These are phyloP conservation scores for Mycena alexandri DNA, from an alignment of 768 basidiomycete species.

Conservation along the genomic window DNA sequence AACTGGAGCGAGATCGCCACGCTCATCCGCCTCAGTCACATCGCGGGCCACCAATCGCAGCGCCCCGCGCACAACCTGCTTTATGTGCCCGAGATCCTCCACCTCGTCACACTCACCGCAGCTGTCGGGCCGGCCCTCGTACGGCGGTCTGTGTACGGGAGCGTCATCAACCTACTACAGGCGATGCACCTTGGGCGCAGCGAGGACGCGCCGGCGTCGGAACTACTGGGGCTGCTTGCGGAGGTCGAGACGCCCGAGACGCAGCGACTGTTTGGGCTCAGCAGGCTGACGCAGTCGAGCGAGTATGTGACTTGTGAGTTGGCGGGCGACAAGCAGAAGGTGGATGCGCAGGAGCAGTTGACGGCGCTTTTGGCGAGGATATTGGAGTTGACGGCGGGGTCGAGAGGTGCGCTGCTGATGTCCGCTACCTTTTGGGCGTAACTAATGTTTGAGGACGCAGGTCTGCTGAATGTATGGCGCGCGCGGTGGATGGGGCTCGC, in stretches of 20 bases:
- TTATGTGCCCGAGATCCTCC: constrained; percentile 86
- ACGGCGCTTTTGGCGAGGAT: constrained; percentile 72
- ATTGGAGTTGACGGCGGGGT: constrained; percentile 74
- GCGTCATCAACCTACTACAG: constrained; percentile 86
- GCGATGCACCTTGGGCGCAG: constrained; percentile 72
- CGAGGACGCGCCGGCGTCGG: constrained; percentile 71
- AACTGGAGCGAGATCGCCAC: constrained; percentile 89
- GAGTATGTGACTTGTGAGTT: constrained; percentile 75
- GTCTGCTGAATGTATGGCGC: constrained; percentile 88
- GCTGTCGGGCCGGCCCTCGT: constrained; percentile 80
- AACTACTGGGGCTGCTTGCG: constrained; percentile 73
- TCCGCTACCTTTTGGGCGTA: constrained; percentile 9
- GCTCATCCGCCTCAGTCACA: constrained; percentile 79
- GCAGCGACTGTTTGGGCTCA: constrained; percentile 81
- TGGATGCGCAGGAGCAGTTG: constrained; percentile 78
- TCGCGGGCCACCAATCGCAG: constrained; percentile 76
- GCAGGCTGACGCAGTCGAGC: constrained; percentile 70
- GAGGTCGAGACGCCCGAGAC: constrained; percentile 68
- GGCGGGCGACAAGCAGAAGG: constrained; percentile 61
- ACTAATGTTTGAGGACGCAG: constrained; percentile 49
- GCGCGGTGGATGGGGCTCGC: constrained; percentile 95
- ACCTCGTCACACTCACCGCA: constrained; percentile 83
- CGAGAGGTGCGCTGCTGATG: constrained; percentile 65
- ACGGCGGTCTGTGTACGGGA: constrained; percentile 85
- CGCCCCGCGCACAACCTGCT: constrained; percentile 77